A percentile compares a stretch with the other conserved stretches of the same genome.
phyloP scores from a whole-genome alignment of 257 asterid genomes.

The Paraleonurus japonicus region DNA sequence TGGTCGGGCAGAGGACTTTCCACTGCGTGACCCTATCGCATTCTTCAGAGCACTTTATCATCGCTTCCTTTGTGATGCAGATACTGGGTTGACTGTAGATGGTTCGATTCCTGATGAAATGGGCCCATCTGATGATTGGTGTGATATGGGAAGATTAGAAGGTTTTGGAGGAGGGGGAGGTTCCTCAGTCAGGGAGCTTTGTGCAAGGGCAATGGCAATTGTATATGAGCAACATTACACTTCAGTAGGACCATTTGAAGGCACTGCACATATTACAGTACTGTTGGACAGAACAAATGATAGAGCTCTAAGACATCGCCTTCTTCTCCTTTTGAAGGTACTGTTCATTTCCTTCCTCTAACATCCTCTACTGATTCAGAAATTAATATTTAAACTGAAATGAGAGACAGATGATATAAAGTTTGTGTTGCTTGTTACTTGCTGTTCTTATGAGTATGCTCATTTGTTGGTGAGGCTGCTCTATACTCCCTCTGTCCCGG shows the following conservation, averaged over 20 bases:
- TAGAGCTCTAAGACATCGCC: conserved; percentile 98
- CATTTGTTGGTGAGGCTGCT: not conserved
- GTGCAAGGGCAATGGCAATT: conserved; percentile 99
- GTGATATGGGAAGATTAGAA: conserved; percentile 97
- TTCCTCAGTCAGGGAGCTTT: conserved; percentile 96
- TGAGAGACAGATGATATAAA: not conserved
- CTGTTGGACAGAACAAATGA: conserved; percentile 97
- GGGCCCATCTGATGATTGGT: conserved; percentile 99
- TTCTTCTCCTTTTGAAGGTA: conserved; percentile 95
- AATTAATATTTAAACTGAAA: not conserved
- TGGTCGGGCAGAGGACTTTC: conserved; percentile 88
- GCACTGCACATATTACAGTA: conserved; percentile 93
- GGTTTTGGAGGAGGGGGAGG: conserved; percentile 99
- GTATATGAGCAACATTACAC: conserved; percentile 90
- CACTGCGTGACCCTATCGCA: conserved; percentile 95
- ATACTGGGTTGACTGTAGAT: conserved; percentile 94
- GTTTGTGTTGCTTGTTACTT: not conserved
- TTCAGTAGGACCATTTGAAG: conserved; percentile 88
- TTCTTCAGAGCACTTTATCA: conserved; percentile 97
- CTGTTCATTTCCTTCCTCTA: conserved; percentile 2
- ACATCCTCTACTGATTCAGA: not conserved
- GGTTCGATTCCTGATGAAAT: conserved; percentile 97
- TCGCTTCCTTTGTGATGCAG: conserved; percentile 94
- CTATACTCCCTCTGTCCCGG: too few species aligned
- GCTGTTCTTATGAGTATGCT: not conserved